Evolutionary conservation across 805 yeast genomes (phyloP).

Genomic region (Myxozyma melibiosi): DNA sequence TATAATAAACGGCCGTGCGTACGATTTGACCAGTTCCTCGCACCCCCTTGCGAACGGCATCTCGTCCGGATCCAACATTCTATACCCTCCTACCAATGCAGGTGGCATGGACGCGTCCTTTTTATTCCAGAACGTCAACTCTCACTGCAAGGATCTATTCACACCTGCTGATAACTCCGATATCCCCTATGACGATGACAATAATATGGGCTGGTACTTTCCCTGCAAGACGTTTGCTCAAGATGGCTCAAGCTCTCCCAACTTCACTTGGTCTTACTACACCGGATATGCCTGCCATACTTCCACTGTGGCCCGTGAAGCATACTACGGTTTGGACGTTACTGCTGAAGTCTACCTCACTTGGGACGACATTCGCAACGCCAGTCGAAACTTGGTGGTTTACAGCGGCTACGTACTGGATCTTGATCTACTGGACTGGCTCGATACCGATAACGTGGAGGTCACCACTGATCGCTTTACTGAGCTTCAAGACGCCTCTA

Average conservation of each 20-base stretch:
- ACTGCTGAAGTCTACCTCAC: slow-evolving; percentile 80
- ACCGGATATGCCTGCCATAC: slow-evolving; percentile 94
- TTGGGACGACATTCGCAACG: slow-evolving; percentile 80
- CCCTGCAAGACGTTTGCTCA: slow-evolving; percentile 76
- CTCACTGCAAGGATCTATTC: slow-evolving; percentile 80
- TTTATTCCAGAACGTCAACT: slow-evolving; percentile 88
- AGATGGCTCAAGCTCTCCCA: slow-evolving; percentile 72
- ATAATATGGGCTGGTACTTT: slow-evolving; percentile 89
- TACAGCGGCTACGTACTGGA: slow-evolving; percentile 90
- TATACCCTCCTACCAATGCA: slow-evolving; percentile 84
- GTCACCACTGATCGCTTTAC: slow-evolving; percentile 66
- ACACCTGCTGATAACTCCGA: slow-evolving; percentile 66
- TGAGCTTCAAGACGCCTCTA: slow-evolving; percentile 53
- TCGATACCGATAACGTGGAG: slow-evolving; percentile 64
- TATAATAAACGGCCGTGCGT: slow-evolving; percentile 81
- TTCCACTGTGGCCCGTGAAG: slow-evolving; percentile 62
- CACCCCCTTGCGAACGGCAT: slow-evolving; percentile 88
- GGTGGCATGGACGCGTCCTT: slow-evolving; percentile 87
- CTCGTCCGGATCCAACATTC: slow-evolving; percentile 63
- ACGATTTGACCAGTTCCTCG: slow-evolving; percentile 62
- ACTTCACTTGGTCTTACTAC: slow-evolving; percentile 63
- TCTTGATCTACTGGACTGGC: slow-evolving; percentile 73
- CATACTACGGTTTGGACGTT: slow-evolving; percentile 61
- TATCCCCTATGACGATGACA: slow-evolving; percentile 66
- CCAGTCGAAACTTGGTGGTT: slow-evolving; percentile 76